Percentiles rank a stretch among this genome's conserved stretches.
phyloP scores from a whole-genome alignment of 139 green algal genomes.

The Picochlorum sp. region DNA sequence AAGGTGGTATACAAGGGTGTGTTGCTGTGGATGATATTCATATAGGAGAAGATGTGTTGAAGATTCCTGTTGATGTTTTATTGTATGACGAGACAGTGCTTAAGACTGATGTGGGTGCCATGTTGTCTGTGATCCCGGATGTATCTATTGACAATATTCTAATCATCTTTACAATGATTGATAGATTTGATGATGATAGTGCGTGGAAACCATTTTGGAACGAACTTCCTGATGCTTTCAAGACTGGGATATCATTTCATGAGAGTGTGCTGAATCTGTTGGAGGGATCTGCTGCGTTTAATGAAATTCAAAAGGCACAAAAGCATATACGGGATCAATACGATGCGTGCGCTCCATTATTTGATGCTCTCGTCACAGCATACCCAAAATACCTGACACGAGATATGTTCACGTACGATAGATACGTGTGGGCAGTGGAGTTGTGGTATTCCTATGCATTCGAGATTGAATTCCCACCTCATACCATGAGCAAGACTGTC shows the following conservation, averaged over 20 bases:
- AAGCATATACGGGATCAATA: constrained; percentile 41
- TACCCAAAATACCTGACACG: constrained; percentile 42
- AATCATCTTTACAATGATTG: constrained; percentile 60
- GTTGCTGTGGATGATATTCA: constrained; percentile 22
- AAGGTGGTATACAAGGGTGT: constrained; percentile 33
- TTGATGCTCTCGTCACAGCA: constrained; percentile 38
- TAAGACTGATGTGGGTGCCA: constrained; percentile 43
- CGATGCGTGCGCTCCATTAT: constrained; percentile 20
- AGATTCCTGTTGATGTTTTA: constrained; percentile 32
- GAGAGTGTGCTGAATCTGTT: constrained; percentile 21
- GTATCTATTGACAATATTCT: constrained; percentile 43
- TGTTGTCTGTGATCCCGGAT: constrained; percentile 32
- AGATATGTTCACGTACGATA: constrained; percentile 39
- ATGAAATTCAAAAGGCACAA: constrained; percentile 31
- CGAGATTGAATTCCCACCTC: constrained; percentile 17
- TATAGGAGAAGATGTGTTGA: constrained; percentile 31
- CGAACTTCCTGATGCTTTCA: constrained; percentile 35
- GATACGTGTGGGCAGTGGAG: constrained; percentile 60
- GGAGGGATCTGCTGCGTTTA: constrained; percentile 19
- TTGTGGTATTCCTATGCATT: constrained; percentile 47
- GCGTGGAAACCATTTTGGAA: constrained; percentile 36
- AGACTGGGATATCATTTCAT: constrained; percentile 40
- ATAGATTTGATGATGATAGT: constrained; percentile 43
- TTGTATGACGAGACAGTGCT: constrained; percentile 46
- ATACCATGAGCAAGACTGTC: constrained; percentile 25